Percentiles rank a stretch among this genome's conserved stretches.
phyloP scores from a whole-genome alignment of 2,329 filamentous ascomycete genomes.

The Aspergillus sp. region DNA sequence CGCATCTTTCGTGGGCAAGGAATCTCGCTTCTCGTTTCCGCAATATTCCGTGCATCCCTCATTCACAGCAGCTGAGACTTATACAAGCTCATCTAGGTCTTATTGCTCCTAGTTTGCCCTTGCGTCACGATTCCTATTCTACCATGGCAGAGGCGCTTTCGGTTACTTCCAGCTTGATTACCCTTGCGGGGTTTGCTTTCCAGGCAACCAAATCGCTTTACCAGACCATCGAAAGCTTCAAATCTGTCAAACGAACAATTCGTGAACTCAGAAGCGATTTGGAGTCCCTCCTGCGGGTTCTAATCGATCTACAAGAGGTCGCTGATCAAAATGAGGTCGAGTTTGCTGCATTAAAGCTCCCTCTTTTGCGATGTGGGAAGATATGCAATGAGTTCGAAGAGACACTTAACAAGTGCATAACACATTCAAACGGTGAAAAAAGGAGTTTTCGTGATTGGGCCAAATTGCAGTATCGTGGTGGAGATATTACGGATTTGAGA shows the following conservation, averaged over 20 bases:
- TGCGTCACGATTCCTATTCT: not conserved
- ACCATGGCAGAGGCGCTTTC: conserved; percentile 21
- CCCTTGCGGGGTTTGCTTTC: conserved; percentile 22
- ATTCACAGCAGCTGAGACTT: too few relatives aligned
- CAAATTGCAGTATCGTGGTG: conserved; percentile 12
- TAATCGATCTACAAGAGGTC: conserved; percentile 14
- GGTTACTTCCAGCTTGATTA: conserved; percentile 17
- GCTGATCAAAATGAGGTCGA: conserved; percentile 13
- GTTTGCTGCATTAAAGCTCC: conserved; percentile 19
- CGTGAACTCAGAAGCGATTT: conserved; percentile 21
- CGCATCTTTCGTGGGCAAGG: too few relatives aligned
- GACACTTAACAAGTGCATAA: conserved; percentile 15
- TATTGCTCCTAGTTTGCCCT: too few relatives aligned
- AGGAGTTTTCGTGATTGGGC: conserved; percentile 19
- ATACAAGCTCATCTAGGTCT: not conserved
- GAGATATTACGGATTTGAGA: conserved; percentile 21
- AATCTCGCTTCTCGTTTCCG: too few relatives aligned
- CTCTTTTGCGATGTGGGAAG: conserved; percentile 20
- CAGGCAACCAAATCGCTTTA: conserved; percentile 22
- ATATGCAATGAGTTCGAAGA: conserved; percentile 19
- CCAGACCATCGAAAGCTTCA: conserved; percentile 17
- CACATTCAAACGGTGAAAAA: conserved; percentile 9
- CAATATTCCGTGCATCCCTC: too few relatives aligned
- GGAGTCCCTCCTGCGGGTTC: conserved; percentile 14
- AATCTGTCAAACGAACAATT: conserved; percentile 16